Evolutionary conservation across 768 basidiomycete genomes (phyloP), one percentile per base, ranked within the genome.

Genomic region (Lentinula guzmanii): DNA sequence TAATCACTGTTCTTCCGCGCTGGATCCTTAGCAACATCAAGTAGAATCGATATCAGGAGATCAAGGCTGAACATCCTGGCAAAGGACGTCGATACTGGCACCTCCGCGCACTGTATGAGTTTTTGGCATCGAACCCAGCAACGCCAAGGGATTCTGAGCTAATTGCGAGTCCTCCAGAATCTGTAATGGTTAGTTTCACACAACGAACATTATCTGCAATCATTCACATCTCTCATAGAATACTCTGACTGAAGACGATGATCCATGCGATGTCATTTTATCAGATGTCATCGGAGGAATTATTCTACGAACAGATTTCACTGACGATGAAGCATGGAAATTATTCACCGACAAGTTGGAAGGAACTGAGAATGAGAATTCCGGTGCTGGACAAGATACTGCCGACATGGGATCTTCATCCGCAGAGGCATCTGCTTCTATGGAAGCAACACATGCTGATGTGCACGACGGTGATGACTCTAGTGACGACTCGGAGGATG

Each of bases 301-400:
- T 62, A 68, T 92, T 51, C 68, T 92, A n/a, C 85, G 91, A 42
- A 87, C 90, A 9, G 89, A 92, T 66, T 91, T 80, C 69, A 78
- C 84, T 8, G 72, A 89, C 68, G 87, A 91, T 37, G 74, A 75
- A 6, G 83, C 89, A 1, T 92, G 90, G 90, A 67, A 74, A 11
- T 63, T 70, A 0, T 90, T 91, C 70, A 72, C 70, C 60, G 64
- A 68, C 4, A 77, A 76, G 61, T 73, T 93, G 10, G 75, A 76
- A 52, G 77, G 76, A 6, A 79, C 79, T 10, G 89, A 91, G 66
- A 79, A 77, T 60, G 89, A 90, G 31, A 75, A 88, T 16, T 62
- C 76, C 37, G 63, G 67, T 62, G 28, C 51, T 64, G 63, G 60
- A 21, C 70, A 66, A 55, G 72, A 72, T n/a, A 61, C 62, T 65